Conservation (phyloP, 2,329 filamentous ascomycete genomes). For the Lecanicillium sp. region DNA sequence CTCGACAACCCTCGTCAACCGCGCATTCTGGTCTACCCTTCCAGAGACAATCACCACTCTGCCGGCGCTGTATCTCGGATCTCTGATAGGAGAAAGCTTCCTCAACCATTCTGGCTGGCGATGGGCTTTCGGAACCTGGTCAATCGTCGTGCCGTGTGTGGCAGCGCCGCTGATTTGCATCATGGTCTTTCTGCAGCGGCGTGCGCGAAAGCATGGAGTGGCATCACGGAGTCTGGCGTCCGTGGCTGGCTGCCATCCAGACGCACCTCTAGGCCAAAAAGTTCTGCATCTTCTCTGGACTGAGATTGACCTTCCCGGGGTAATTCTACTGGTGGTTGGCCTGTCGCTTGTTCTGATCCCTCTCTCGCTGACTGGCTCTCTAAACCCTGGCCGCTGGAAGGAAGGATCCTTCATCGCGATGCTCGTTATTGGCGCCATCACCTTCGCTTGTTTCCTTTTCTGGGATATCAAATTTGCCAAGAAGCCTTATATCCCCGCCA, state of each 20-base stretch:
- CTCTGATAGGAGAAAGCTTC: slow-evolving; percentile 24
- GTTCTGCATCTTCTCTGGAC: slow-evolving; percentile 19
- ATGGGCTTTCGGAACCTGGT: slow-evolving; percentile 34
- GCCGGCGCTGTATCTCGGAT: slow-evolving; percentile 23
- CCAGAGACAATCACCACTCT: slow-evolving; percentile 37
- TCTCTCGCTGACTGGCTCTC: slow-evolving; percentile 27
- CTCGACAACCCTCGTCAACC: slow-evolving; percentile 50
- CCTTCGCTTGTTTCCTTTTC: slow-evolving; percentile 19
- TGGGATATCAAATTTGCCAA: slow-evolving; percentile 30
- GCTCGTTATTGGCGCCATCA: slow-evolving; percentile 22
- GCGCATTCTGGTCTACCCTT: slow-evolving; percentile 51
- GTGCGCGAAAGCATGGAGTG: slow-evolving; percentile 17
- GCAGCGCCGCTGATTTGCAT: slow-evolving; percentile 23
- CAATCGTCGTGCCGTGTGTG: slow-evolving; percentile 27
- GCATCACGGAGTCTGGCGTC: too few species aligned
- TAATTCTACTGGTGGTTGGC: slow-evolving; percentile 22
- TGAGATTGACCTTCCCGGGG: slow-evolving; percentile 26
- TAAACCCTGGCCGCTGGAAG: slow-evolving; percentile 22
- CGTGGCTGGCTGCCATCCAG: too few species aligned
- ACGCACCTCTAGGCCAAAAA: too few species aligned
- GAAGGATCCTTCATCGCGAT: slow-evolving; percentile 27
- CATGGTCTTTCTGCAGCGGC: slow-evolving; percentile 23
- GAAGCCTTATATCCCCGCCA: slow-evolving; percentile 29
- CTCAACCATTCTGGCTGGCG: slow-evolving; percentile 29
- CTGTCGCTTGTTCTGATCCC: slow-evolving; percentile 26